These are phyloP conservation scores for Penicillium sp. DNA, from an alignment of 2,329 filamentous ascomycete species.

Conservation along the genomic window DNA sequence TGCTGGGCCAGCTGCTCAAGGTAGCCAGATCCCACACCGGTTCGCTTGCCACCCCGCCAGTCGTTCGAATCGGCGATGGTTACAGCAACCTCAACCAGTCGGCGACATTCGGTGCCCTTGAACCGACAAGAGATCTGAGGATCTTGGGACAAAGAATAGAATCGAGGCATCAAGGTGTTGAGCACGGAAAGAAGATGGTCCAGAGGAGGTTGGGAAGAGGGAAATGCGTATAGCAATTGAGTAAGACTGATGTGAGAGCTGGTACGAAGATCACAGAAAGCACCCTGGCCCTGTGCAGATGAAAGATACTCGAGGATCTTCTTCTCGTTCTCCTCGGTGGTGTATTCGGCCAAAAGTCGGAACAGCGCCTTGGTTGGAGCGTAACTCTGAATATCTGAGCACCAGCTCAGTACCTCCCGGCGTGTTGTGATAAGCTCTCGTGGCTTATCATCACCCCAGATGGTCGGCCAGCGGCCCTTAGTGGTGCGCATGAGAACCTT, in stretches of 20 bases:
- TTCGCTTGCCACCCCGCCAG: slow-evolving; percentile 71
- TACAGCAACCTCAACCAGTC: slow-evolving; percentile 93
- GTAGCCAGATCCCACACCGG: slow-evolving; percentile 89
- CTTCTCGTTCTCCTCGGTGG: slow-evolving; percentile 76
- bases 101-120: slow-evolving; percentile 69
- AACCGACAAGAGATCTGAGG: slow-evolving; percentile 76
- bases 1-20: slow-evolving; percentile 80
- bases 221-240: slow-evolving; percentile 88
- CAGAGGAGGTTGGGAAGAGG: slow-evolving; percentile 84
- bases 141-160: slow-evolving; percentile 97
- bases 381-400: slow-evolving; percentile 88
- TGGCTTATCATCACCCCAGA: slow-evolving; percentile 89
- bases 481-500: slow-evolving; percentile 76
- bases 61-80: slow-evolving; percentile 85
- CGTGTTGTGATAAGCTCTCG: slow-evolving; percentile 87
- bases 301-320: slow-evolving; percentile 85
- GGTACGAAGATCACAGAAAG: slow-evolving; percentile 92
- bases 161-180: slow-evolving; percentile 90
- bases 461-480: slow-evolving; percentile 89
- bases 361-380: slow-evolving; percentile 86
- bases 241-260: slow-evolving; percentile 81
- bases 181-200: slow-evolving; percentile 77
- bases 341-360: slow-evolving; percentile 81
- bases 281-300: slow-evolving; percentile 84
- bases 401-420: slow-evolving; percentile 92